A percentile compares a stretch with the other conserved stretches of the same genome.
These are phyloP conservation scores for Quillaja saponaria DNA, from an alignment of 306 rosid species.

Conservation along the genomic window DNA sequence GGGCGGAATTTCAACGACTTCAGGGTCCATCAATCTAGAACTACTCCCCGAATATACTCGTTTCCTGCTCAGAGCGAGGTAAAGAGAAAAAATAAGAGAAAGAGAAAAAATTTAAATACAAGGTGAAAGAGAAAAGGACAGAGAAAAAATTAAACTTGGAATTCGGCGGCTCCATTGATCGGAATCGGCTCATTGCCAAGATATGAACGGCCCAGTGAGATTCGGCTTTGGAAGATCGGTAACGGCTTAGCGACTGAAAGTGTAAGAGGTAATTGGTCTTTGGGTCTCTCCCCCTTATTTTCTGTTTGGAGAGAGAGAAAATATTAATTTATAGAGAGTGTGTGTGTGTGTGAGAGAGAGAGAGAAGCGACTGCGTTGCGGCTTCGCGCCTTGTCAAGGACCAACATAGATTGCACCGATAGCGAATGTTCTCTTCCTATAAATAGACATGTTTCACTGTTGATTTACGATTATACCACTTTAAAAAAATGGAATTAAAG, in stretches of 20 bases:
- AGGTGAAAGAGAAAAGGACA: background rate
- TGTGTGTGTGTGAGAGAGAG: too few species aligned
- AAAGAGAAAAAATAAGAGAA: conserved; percentile 32
- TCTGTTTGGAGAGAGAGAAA: conserved; percentile 20
- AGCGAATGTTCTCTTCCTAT: background rate
- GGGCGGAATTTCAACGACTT: conserved; percentile 49
- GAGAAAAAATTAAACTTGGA: conserved; percentile 36
- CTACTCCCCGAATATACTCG: conserved; percentile 18
- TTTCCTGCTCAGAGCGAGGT: conserved; percentile 41
- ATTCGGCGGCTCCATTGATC: conserved; percentile 53
- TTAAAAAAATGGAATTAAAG: too few species aligned
- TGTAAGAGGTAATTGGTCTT: background rate
- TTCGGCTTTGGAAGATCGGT: conserved; percentile 1
- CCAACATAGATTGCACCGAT: conserved; percentile 31
- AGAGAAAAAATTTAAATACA: background rate
- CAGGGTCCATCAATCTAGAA: conserved; percentile 53
- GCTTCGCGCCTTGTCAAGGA: conserved; percentile 41
- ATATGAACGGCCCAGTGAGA: background rate
- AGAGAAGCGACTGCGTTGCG: background rate
- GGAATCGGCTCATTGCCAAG: conserved; percentile 44
- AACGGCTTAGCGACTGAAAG: conserved; percentile 12
- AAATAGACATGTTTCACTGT: background rate
- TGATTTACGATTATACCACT: conserved; percentile 32
- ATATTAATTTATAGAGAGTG: too few species aligned
- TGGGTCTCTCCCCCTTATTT: background rate